phyloP scores from a whole-genome alignment of 129 eudicot species.

The carrot (Daucus carota) region DH1_v3.0 NC_030382.2:53485001-53485500 shows the following conservation, averaged over 20 bases:
- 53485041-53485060: neutral
- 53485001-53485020: neutral
- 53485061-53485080: neutral
- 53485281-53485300: conserved; percentile 43
- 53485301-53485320: conserved; percentile 45
- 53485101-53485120: conserved; percentile 60
- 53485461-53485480: conserved; percentile 23
- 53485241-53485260: conserved; percentile 33
- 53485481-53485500: conserved; percentile 23
- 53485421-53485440: conserved; percentile 16
- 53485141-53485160: conserved; percentile 32
- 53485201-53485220: conserved; percentile 6
- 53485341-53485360: conserved; percentile 30
- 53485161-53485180: neutral
- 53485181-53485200: neutral
- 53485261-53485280: conserved; percentile 42
- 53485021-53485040: neutral
- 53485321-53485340: conserved; percentile 33
- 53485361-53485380: conserved; percentile 75
- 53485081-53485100: neutral
- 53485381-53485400: conserved; percentile 27
- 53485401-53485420: conserved; percentile 35
- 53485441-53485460: conserved; percentile 27
- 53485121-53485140: conserved; percentile 45
- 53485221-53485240: conserved; percentile 40